Conservation (phyloP, 2,329 filamentous ascomycete genomes). For the Macroventuria anomochaeta region DNA sequence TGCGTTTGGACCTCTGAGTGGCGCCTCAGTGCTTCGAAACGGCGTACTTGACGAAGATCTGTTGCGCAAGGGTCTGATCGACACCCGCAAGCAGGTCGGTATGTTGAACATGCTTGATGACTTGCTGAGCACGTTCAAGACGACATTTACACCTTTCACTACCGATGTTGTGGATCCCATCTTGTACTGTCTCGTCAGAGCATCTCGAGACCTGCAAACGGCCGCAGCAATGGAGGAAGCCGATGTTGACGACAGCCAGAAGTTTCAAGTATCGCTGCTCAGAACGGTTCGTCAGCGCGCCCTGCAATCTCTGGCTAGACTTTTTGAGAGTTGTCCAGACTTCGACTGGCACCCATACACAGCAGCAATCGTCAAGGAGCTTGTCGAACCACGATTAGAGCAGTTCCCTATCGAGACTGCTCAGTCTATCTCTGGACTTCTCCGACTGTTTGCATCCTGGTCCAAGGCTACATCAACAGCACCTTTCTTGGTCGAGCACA, state of each 20-base stretch:
- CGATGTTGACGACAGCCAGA: constrained; percentile 30
- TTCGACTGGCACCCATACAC: constrained; percentile 78
- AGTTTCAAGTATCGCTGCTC: constrained; percentile 61
- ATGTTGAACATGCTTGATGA: constrained; percentile 90
- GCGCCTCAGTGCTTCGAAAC: constrained; percentile 64
- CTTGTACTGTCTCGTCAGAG: constrained; percentile 78
- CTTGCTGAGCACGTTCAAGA: constrained; percentile 83
- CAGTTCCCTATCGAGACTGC: constrained; percentile 85
- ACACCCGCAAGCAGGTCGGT: constrained; percentile 82
- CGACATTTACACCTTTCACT: constrained; percentile 72
- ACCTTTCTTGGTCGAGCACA: constrained; percentile 71
- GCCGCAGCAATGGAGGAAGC: constrained; percentile 44
- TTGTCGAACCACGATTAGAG: constrained; percentile 77
- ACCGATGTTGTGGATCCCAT: constrained; percentile 75
- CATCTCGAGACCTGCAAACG: constrained; percentile 56
- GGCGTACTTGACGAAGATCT: constrained; percentile 56
- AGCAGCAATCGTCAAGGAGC: constrained; percentile 71
- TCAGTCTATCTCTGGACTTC: constrained; percentile 83
- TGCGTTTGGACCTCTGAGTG: constrained; percentile 72
- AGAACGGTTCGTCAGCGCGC: constrained; percentile 72
- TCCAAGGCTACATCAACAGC: constrained; percentile 70
- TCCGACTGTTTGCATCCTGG: constrained; percentile 84
- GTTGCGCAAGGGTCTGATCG: constrained; percentile 61
- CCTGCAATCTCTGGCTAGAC: constrained; percentile 80
- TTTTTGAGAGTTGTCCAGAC: constrained; percentile 75